Evolutionary conservation across 306 rosid genomes (phyloP).

Genomic region (Prosopis cineraria): DNA sequence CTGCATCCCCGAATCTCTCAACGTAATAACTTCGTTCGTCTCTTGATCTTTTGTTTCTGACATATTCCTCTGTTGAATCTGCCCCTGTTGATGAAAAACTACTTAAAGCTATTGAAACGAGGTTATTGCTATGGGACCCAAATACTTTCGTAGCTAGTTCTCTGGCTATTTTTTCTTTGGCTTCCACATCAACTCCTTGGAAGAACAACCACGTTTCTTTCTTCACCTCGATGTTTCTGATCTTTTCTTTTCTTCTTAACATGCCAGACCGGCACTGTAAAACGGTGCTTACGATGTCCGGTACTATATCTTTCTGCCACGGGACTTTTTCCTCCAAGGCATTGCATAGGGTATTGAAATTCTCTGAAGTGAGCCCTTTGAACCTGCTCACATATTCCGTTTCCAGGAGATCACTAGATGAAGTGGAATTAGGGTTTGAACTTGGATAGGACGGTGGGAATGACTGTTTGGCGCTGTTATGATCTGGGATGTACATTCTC

Average conservation of each 20-base stretch:
- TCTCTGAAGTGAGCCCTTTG: constrained; percentile 71
- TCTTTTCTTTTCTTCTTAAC: constrained; percentile 64
- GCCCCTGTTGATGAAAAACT: constrained; percentile 77
- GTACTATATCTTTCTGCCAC: constrained; percentile 75
- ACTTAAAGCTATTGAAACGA: constrained; percentile 68
- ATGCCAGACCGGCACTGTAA: constrained; percentile 81
- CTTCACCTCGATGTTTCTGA: constrained; percentile 44
- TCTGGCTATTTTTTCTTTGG: constrained; percentile 68
- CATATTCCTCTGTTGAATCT: constrained; percentile 66
- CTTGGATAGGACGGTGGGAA: constrained; percentile 49
- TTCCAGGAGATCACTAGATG: constrained; percentile 71
- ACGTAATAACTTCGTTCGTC: constrained; percentile 73
- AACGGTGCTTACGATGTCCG: constrained; percentile 66
- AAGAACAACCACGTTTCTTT: constrained; percentile 95
- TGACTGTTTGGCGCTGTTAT: constrained; percentile 35
- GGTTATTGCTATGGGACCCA: constrained; percentile 57
- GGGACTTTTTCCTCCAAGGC: constrained; percentile 80
- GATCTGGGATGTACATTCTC: constrained; percentile 56
- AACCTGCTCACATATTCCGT: constrained; percentile 56
- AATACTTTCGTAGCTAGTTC: constrained; percentile 73
- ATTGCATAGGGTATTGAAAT: constrained; percentile 59
- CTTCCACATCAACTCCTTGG: constrained; percentile 78
- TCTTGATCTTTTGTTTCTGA: constrained; percentile 73
- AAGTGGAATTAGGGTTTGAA: constrained; percentile 60
- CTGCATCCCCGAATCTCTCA: constrained; percentile 67